Evolutionary conservation across 345 rosid species (phyloP).

Genomic region (Linum lewisii): DNA sequence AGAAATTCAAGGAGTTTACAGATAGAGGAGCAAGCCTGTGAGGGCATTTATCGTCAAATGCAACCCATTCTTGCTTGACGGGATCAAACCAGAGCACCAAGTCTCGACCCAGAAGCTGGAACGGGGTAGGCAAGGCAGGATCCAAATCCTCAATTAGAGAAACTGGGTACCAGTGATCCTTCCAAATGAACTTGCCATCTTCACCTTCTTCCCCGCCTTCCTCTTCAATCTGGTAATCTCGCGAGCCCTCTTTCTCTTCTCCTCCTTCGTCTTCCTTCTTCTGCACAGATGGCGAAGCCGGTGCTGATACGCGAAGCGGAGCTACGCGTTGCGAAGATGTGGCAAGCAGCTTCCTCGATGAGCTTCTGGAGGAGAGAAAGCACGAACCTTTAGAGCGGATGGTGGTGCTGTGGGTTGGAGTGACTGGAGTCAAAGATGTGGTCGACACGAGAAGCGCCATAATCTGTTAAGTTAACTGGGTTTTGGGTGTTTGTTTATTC

Average conservation of each 20-base stretch:
- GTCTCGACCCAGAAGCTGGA: constrained; percentile 91
- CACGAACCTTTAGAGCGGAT: background rate
- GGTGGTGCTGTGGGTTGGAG: constrained; percentile 2
- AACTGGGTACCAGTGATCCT: constrained; percentile 97
- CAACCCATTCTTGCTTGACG: constrained; percentile 59
- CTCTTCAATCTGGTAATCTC: constrained; percentile 28
- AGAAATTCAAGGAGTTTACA: constrained; percentile 31
- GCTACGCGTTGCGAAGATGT: constrained; percentile 7
- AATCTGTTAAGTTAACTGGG: background rate
- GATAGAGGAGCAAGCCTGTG: constrained; percentile 94
- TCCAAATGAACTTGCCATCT: constrained; percentile 67
- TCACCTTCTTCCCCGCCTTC: constrained; percentile 43
- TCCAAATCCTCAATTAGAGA: constrained; percentile 85
- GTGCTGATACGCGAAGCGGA: constrained; percentile 52
- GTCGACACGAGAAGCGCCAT: constrained; percentile 21
- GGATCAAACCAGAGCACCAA: constrained; percentile 87
- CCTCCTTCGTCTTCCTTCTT: constrained; percentile 17
- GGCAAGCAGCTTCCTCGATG: background rate
- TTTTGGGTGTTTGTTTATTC: background rate
- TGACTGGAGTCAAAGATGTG: background rate
- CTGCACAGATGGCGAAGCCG: constrained; percentile 33
- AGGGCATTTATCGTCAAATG: constrained; percentile 89
- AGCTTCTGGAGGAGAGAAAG: constrained; percentile 16
- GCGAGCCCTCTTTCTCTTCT: constrained; percentile 20
- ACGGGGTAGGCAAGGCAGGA: constrained; percentile 59